Base-by-base conservation (phyloP, 495 filamentous ascomycete genomes). In the Penicillium maclennaniae region DNA sequence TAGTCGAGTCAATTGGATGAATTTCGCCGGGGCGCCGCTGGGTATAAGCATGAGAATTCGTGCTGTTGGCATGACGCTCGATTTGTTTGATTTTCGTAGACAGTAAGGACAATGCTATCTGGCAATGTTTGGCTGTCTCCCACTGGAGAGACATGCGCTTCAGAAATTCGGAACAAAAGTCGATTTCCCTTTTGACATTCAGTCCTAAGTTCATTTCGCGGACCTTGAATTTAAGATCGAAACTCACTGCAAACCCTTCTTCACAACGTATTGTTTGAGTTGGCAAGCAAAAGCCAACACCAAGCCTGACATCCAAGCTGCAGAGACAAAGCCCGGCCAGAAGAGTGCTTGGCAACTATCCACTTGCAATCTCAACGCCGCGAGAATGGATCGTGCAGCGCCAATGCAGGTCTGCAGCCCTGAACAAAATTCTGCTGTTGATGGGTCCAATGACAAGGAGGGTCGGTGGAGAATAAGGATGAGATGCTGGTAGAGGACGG, bases 401-500 rank as follows among this genome's bases (percentile, higher is more conserved):
- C 66, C 65, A 41, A 73, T 73, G 62, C 71, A 75, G 28, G 67
- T 73, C 46, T 75, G 71, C 23, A 75, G 38, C 3, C 62, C 69
- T 17, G 71, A 75, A 38, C 63, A 67, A 25, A 75, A 75, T 49
- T 70, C 70, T 0, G 71, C 61, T 4, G 65, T 67, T 10, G 60
- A 60, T 0, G 69, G 64, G 17, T 62, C 58, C 20, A 71, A 59
- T 17, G 71, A 73, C 23, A 75, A 50, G 10, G 64, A 69, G 3
- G 71, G 71, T 15, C 71, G 70, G 70, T 86, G 59, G 67, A 87
- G 60, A 75, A 87, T 65, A 80, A 91, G 72, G 71, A 92, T 62
- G 64, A 84, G 73, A 74, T 83, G 66, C 76, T 91, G 71, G 67
- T 92, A 68, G 69, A 85, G 62, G 71, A 91, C 69, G 55, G 86